phyloP scores from a whole-genome alignment of 1,139 yeast species.

The Tardiomyces digboiensis region DNA sequence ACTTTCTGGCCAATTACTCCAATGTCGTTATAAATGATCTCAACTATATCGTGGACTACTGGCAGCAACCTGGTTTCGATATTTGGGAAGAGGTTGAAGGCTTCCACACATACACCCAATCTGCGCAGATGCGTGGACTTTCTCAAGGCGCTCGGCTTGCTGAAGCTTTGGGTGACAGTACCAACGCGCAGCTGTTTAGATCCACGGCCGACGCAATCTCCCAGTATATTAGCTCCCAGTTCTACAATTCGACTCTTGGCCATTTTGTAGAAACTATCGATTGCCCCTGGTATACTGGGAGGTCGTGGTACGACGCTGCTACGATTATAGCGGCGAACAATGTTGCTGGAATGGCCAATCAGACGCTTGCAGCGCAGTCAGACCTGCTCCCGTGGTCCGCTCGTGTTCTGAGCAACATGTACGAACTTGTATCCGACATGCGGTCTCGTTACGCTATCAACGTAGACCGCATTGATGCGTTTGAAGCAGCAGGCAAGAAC shows the following conservation, averaged over 20 bases:
- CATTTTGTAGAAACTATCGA: constrained; percentile 25
- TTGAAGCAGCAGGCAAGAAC: background rate
- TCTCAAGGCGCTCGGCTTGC: constrained; percentile 47
- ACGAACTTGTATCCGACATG: constrained; percentile 55
- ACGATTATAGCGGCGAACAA: constrained; percentile 52
- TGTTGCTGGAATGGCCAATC: constrained; percentile 30
- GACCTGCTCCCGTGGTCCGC: constrained; percentile 64
- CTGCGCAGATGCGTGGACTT: constrained; percentile 65
- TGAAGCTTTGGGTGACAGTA: constrained; percentile 27
- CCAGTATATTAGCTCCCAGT: constrained; percentile 7
- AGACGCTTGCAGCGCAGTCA: constrained; percentile 22
- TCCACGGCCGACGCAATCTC: background rate
- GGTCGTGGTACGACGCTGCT: constrained; percentile 79
- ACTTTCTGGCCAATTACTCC: constrained; percentile 18
- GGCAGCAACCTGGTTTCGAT: constrained; percentile 68
- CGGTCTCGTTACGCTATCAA: constrained; percentile 67
- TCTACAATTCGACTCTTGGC: constrained; percentile 26
- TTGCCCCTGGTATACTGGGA: constrained; percentile 21
- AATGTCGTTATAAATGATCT: constrained; percentile 61
- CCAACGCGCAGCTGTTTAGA: background rate
- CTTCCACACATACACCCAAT: constrained; percentile 66
- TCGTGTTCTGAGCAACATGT: constrained; percentile 1
- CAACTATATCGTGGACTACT: constrained; percentile 48
- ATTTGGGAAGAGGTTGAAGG: constrained; percentile 88
- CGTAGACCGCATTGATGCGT: constrained; percentile 7